Percentiles rank a stretch among this genome's conserved stretches.
These are phyloP conservation scores for Botrytis galanthina DNA, from an alignment of 2,329 filamentous ascomycete genomes.

Conservation along the genomic window DNA sequence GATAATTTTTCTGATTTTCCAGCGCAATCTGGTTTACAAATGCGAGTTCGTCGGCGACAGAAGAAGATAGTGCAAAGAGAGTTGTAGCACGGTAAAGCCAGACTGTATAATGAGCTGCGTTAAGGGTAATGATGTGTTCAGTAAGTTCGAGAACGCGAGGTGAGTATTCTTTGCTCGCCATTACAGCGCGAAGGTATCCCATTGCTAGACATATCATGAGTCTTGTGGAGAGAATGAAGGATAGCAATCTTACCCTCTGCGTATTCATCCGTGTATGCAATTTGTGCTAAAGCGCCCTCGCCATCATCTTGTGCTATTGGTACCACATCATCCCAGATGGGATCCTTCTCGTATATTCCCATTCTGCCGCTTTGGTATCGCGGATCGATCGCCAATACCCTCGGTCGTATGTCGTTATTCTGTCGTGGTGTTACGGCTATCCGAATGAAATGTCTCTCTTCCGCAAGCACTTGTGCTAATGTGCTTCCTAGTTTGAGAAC, in stretches of 20 bases:
- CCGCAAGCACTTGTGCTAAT: background rate
- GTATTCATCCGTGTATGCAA: conserved; percentile 88
- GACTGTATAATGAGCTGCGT: conserved; percentile 96
- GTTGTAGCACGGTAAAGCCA: conserved; percentile 92
- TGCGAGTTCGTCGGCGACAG: conserved; percentile 56
- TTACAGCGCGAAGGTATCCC: conserved; percentile 88
- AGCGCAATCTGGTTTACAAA: conserved; percentile 87
- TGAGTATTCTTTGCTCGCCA: conserved; percentile 83
- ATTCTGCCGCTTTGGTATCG: conserved; percentile 16
- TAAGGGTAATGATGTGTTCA: conserved; percentile 85
- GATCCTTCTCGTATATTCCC: conserved; percentile 48
- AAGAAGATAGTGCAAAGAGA: conserved; percentile 57
- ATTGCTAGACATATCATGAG: conserved; percentile 57
- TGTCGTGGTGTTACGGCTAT: background rate
- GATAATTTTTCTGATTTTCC: conserved; percentile 92
- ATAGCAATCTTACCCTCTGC: conserved; percentile 58
- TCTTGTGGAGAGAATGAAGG: background rate
- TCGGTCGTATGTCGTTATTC: background rate
- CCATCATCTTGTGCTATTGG: conserved; percentile 85
- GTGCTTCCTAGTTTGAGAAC: background rate
- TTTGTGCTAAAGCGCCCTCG: conserved; percentile 80
- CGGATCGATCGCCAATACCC: background rate
- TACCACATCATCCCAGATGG: conserved; percentile 78
- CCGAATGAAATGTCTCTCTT: background rate
- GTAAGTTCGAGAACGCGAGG: conserved; percentile 77